These are phyloP conservation scores for Nitzschia putrida DNA, from an alignment of 108 stramenopile genomes.

Conservation along the genomic window DNA sequence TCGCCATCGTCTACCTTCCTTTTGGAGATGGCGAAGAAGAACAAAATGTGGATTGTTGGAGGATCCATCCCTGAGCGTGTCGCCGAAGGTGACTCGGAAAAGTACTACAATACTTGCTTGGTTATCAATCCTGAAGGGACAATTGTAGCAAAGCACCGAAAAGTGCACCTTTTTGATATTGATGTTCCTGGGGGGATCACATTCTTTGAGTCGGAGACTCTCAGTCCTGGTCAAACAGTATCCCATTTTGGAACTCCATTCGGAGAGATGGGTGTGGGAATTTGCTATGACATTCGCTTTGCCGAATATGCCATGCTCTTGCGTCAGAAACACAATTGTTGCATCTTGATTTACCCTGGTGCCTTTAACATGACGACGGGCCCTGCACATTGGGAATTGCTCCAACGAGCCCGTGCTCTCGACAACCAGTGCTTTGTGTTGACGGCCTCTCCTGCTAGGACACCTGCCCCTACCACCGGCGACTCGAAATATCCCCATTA, in stretches of 20 bases:
- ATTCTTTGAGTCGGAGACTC: conserved; percentile 95
- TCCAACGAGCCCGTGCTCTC: conserved; percentile 95
- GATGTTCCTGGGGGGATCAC: conserved; percentile 97
- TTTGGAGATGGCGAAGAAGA: conserved; percentile 61
- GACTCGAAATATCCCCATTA: conserved; percentile 82
- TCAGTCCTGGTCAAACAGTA: conserved; percentile 71
- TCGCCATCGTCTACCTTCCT: conserved; percentile 58
- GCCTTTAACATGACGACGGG: conserved; percentile 99
- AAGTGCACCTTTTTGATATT: conserved; percentile 98
- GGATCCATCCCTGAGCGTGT: conserved; percentile 93
- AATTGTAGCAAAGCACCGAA: conserved; percentile 92
- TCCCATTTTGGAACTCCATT: conserved; percentile 78
- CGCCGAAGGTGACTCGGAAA: conserved; percentile 40
- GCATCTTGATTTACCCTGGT: conserved; percentile 90
- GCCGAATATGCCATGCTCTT: conserved; percentile 94
- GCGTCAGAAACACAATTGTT: conserved; percentile 70
- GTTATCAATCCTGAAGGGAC: conserved; percentile 66
- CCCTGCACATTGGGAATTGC: conserved; percentile 98
- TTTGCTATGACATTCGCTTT: conserved; percentile 99
- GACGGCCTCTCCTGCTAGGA: conserved; percentile 93
- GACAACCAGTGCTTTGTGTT: conserved; percentile 97
- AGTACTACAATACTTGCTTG: conserved; percentile 93
- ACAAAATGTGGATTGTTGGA: conserved; percentile 89
- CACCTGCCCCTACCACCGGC: conserved; percentile 27
- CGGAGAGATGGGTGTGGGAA: conserved; percentile 94